A percentile compares a stretch with the other conserved stretches of the same genome.
Evolutionary conservation across 305 asterid genomes (phyloP).

Genomic region (Ajuga reptans): DNA sequence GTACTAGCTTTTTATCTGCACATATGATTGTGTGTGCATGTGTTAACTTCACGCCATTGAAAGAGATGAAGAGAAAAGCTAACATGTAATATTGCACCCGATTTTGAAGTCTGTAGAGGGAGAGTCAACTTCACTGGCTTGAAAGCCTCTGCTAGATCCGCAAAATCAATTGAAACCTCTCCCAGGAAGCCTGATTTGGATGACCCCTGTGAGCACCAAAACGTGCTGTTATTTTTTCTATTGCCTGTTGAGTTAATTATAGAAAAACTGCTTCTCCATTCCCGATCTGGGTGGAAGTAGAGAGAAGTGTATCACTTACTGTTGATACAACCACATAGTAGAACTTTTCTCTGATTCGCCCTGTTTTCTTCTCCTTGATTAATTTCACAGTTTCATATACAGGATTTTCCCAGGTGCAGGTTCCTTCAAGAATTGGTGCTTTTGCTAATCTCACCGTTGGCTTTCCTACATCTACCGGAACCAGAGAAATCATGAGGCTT

Average conservation of each 20-base stretch:
- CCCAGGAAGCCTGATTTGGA: conserved; percentile 84
- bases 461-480: conserved; percentile 82
- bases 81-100: conserved; percentile 79
- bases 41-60: background rate
- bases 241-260: background rate
- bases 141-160: conserved; percentile 61
- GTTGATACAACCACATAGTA: conserved; percentile 68
- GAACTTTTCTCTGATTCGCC: conserved; percentile 58
- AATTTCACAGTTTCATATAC: conserved; percentile 68
- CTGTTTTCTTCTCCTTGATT: conserved; percentile 62
- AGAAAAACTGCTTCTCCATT: too few relatives aligned
- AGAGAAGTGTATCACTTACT: conserved; percentile 31
- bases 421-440: conserved; percentile 65
- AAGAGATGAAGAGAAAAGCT: conserved; percentile 28
- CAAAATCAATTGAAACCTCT: conserved; percentile 81
- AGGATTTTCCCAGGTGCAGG: conserved; percentile 78
- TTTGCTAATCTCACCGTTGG: conserved; percentile 67
- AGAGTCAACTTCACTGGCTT: conserved; percentile 55
- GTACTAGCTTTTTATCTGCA: background rate
- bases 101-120: conserved; percentile 69
- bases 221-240: background rate
- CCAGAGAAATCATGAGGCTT: conserved; percentile 65
- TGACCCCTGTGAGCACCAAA: conserved; percentile 57
- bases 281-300: background rate
- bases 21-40: background rate